These are phyloP conservation scores for Physaria fendleri DNA, from an alignment of 345 rosid species.

Conservation along the genomic window DNA sequence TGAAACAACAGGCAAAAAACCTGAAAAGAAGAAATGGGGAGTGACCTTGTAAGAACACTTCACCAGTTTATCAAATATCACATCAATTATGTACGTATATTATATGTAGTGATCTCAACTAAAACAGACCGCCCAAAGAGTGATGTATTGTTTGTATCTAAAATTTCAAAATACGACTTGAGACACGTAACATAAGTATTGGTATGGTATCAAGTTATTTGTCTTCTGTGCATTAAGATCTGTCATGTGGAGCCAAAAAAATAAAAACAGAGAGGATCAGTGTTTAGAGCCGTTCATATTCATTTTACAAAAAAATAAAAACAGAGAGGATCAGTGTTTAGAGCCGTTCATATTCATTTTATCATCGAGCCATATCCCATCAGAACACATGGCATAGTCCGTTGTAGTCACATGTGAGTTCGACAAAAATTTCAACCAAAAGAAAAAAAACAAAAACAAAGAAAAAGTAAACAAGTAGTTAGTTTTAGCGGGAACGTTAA, in stretches of 20 bases:
- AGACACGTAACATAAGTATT: conserved; percentile 17
- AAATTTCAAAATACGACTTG: neutral
- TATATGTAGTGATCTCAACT: conserved; percentile 20
- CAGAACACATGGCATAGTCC: neutral
- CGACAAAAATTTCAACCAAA: neutral
- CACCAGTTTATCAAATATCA: neutral
- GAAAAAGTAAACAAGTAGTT: too few species aligned
- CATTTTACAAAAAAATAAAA: neutral
- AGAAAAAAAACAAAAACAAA: too few species aligned
- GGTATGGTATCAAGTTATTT: conserved; percentile 17
- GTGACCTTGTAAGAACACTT: conserved; percentile 9
- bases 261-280: neutral
- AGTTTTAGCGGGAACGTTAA: too few species aligned
- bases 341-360: neutral
- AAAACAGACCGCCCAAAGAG: conserved; percentile 4
- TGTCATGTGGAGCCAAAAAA: neutral
- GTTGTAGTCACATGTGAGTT: neutral
- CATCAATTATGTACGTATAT: conserved; percentile 22
- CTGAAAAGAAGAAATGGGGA: neutral
- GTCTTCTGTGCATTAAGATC: neutral
- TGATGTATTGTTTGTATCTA: conserved; percentile 15
- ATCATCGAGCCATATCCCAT: neutral
- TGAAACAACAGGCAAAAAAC: conserved; percentile 25
- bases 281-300: neutral
- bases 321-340: neutral